These are phyloP conservation scores for Diaporthe amygdali DNA, from an alignment of 2,329 filamentous ascomycete genomes.

Conservation along the genomic window DNA sequence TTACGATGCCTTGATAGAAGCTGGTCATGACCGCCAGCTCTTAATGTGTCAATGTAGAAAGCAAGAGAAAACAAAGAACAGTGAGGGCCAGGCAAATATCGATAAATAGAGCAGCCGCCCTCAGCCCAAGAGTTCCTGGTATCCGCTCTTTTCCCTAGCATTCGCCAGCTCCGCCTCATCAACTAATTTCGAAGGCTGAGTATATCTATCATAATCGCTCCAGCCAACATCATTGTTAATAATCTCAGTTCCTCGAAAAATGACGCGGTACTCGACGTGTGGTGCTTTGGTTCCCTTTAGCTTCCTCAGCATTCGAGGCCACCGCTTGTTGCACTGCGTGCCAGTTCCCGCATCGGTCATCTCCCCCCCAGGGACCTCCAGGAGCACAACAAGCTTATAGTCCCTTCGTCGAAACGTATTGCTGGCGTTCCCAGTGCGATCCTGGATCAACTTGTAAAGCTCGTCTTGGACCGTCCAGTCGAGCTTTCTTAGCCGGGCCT, in stretches of 20 bases:
- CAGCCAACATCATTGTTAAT: slow-evolving; percentile 27
- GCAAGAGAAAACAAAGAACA: not conserved
- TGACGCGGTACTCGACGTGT: slow-evolving; percentile 28
- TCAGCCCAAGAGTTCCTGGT: not conserved
- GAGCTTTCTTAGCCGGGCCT: slow-evolving; percentile 24
- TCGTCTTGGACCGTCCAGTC: slow-evolving; percentile 32
- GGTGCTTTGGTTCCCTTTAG: slow-evolving; percentile 13
- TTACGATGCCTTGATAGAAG: no score
- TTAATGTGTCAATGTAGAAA: not conserved
- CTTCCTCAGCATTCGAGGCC: not conserved
- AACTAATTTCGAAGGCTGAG: slow-evolving; percentile 25
- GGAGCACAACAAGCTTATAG: slow-evolving; percentile 28
- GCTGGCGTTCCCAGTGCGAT: slow-evolving; percentile 28
- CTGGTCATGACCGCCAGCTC: not conserved
- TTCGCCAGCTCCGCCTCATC: slow-evolving; percentile 22
- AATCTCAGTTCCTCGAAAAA: slow-evolving; percentile 28
- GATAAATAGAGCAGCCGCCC: not conserved
- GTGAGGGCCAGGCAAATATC: not conserved
- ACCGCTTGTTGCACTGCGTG: not conserved
- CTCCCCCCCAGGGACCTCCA: slow-evolving; percentile 25
- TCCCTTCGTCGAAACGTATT: slow-evolving; percentile 26
- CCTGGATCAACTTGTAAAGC: slow-evolving; percentile 29
- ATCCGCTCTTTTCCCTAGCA: not conserved
- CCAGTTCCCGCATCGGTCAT: slow-evolving; percentile 24
- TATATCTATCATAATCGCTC: slow-evolving; percentile 28